Evolutionary conservation across 352 stramenopile species (phyloP), one percentile per base, ranked within the genome.

Genomic region (Phytophthora constricta): DNA sequence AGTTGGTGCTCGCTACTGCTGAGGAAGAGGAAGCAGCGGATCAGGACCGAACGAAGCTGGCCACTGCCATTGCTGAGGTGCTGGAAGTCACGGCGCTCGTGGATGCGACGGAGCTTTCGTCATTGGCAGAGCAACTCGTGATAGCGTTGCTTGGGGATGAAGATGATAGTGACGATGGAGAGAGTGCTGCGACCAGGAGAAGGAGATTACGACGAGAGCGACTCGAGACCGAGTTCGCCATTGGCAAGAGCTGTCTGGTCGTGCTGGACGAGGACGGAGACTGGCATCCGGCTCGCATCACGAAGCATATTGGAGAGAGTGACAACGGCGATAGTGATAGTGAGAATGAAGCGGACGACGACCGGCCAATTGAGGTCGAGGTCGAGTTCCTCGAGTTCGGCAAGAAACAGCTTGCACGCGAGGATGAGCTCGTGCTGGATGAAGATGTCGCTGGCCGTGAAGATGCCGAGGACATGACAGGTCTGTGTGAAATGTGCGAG

Each of bases 401-500:
- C 59, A 92, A 93, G 73, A 79, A 79, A 50, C 83, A 93, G 48
- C 45, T 80, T 26, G 71, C 84, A 14, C n/a, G 33, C 13, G 69
- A 90, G 31, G 70, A 82, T 22, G 74, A 89, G 13, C 50, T 96
- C 9, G 84, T 96, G 54, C 49, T 94, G 62, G 79, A 90, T 27
- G 80, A 95, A 63, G 77, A 95, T 51, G 65, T 92, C n/a, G 82
- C 82, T 9, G 79, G 68, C 8, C 70, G 70, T 62, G 73, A 90
- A 77, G 68, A 92, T 47, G 58, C 75, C 31, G 70, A 80, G 11
- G 89, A 90, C 53, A 77, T 82, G 33, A 72, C 77, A 4, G 74
- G 65, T 17, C 34, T 82, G 33, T 98, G 96, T 49, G 85, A 82
- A 58, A 91, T 98, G 70, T 98, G 96, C 56, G 91, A 97, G 73